Evolutionary conservation across 2,329 filamentous ascomycete species (phyloP).

Genomic region (Colletotrichum orbiculare): DNA sequence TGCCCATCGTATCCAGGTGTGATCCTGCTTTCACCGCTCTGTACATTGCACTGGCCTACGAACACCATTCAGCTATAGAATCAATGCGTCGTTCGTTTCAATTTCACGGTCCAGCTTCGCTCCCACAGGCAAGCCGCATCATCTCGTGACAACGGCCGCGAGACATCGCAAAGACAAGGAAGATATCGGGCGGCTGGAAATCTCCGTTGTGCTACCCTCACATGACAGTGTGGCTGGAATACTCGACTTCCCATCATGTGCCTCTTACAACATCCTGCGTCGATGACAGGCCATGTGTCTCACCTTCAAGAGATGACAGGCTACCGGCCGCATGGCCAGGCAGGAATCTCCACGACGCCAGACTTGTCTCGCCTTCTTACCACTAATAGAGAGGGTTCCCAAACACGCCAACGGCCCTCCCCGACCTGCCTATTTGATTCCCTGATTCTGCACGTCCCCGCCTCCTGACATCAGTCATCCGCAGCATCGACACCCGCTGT

Average conservation of each 20-base stretch:
- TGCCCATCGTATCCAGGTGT: too few relatives aligned
- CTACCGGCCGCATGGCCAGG: conserved; percentile 2
- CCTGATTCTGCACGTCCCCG: conserved; percentile 1
- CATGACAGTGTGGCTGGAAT: too few relatives aligned
- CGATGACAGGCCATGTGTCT: conserved; percentile 1
- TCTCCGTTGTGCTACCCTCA: too few relatives aligned
- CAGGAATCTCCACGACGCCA: conserved; percentile 23
- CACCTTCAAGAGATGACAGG: background rate
- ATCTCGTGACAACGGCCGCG: too few relatives aligned
- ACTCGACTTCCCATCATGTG: background rate
- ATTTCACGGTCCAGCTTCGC: too few relatives aligned
- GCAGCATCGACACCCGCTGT: conserved; percentile 5
- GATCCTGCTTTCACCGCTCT: too few relatives aligned
- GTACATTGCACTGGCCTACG: too few relatives aligned
- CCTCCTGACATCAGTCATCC: conserved; percentile 22
- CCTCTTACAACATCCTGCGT: background rate
- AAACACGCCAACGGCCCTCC: background rate
- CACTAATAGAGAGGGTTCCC: background rate
- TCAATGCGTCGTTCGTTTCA: too few relatives aligned
- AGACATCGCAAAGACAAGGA: too few relatives aligned
- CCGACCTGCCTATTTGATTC: background rate
- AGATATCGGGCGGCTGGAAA: too few relatives aligned
- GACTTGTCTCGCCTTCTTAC: conserved; percentile 8
- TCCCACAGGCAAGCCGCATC: too few relatives aligned
- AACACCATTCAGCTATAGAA: too few relatives aligned